These are phyloP conservation scores for Trematosphaeria pertusa DNA, from an alignment of 2,329 filamentous ascomycete species.

Conservation along the genomic window DNA sequence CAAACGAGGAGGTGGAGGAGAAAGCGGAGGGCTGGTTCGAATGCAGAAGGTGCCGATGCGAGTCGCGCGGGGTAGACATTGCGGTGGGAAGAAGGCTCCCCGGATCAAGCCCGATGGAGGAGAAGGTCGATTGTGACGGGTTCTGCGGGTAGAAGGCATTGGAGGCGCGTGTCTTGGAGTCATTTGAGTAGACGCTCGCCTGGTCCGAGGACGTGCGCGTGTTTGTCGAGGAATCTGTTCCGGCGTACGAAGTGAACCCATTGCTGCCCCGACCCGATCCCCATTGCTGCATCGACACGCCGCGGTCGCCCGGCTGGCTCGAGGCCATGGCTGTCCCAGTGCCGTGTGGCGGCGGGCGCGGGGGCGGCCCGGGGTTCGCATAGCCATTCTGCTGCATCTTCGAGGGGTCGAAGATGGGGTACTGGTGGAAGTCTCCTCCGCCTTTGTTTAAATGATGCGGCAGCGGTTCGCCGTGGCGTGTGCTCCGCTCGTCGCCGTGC, in stretches of 20 bases:
- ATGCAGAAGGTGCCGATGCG: slow-evolving; percentile 50
- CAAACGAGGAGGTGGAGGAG: slow-evolving; percentile 57
- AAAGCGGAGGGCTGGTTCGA: slow-evolving; percentile 55
- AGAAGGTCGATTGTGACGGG: slow-evolving; percentile 62
- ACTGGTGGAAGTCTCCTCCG: slow-evolving; percentile 84
- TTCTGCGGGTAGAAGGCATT: slow-evolving; percentile 60
- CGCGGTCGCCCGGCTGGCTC: slow-evolving; percentile 69
- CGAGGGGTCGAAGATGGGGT: slow-evolving; percentile 73
- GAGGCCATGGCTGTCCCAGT: slow-evolving; percentile 70
- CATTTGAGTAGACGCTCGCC: slow-evolving; percentile 68
- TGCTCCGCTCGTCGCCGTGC: slow-evolving; percentile 67
- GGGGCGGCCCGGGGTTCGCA: slow-evolving; percentile 61
- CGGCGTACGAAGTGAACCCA: slow-evolving; percentile 28
- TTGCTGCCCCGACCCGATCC: slow-evolving; percentile 51
- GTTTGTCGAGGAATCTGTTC: slow-evolving; percentile 55
- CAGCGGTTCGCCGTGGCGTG: slow-evolving; percentile 71
- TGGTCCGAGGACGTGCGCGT: slow-evolving; percentile 68
- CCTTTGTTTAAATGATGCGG: slow-evolving; percentile 85
- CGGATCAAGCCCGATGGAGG: slow-evolving; percentile 52
- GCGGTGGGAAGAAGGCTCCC: slow-evolving; percentile 49
- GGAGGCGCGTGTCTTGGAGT: slow-evolving; percentile 63
- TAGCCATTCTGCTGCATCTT: slow-evolving; percentile 57
- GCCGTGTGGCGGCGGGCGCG: slow-evolving; percentile 65
- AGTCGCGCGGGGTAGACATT: slow-evolving; percentile 49
- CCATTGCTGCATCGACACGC: slow-evolving; percentile 81